A percentile compares a stretch with the other conserved stretches of the same genome.
Conservation (phyloP, 148 eudicot genomes). For the Cornus controversa region DNA sequence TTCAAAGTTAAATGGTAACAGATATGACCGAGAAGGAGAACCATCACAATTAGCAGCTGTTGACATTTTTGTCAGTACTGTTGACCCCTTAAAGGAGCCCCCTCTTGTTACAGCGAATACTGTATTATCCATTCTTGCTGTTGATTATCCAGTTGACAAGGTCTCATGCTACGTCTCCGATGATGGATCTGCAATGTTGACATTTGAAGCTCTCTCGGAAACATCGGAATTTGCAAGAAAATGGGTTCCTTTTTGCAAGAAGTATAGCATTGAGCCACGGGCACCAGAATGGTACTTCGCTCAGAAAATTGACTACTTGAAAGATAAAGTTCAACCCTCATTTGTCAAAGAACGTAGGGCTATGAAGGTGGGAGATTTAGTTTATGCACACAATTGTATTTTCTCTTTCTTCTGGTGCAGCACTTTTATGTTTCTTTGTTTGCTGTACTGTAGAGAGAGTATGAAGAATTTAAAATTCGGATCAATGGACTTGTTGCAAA, state of each 20-base stretch:
- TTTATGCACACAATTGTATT: background rate
- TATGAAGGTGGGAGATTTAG: constrained; percentile 38
- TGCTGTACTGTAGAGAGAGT: constrained; percentile 37
- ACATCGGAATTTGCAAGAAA: constrained; percentile 55
- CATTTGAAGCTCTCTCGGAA: constrained; percentile 60
- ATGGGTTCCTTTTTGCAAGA: constrained; percentile 70
- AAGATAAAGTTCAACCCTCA: constrained; percentile 48
- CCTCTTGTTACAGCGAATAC: constrained; percentile 66
- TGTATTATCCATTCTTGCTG: constrained; percentile 54
- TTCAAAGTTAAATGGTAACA: constrained; percentile 3
- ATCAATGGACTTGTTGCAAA: constrained; percentile 42
- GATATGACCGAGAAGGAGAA: constrained; percentile 50
- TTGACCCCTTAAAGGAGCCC: constrained; percentile 63
- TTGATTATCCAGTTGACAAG: constrained; percentile 65
- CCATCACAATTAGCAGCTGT: constrained; percentile 51
- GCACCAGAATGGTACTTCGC: constrained; percentile 60
- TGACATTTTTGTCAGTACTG: constrained; percentile 64
- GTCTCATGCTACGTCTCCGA: constrained; percentile 67
- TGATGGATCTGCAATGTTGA: constrained; percentile 60
- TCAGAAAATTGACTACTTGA: constrained; percentile 54
- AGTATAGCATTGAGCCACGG: constrained; percentile 56
- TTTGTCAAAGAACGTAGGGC: constrained; percentile 58
- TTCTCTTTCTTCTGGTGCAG: background rate
- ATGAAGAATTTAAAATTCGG: constrained; percentile 49
- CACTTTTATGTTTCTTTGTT: background rate